A percentile compares a stretch with the other conserved stretches of the same genome.
phyloP scores from a whole-genome alignment of 108 stramenopile genomes.

The Pseudonitzschia multiseries region DNA sequence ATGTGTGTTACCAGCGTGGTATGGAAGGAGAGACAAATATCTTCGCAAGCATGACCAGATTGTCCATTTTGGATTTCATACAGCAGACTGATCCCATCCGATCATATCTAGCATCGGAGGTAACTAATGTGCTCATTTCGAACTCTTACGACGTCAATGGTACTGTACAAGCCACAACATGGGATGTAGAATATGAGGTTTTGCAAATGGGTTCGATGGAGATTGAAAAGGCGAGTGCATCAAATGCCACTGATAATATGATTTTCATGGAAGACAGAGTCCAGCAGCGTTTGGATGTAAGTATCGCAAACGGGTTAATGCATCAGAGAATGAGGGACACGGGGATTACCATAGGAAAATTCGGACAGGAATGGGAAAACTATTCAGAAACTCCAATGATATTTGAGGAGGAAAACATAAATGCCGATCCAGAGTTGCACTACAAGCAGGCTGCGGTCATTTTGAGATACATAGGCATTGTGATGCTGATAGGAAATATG shows the following conservation, averaged over 20 bases:
- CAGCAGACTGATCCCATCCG: background rate
- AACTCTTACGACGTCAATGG: background rate
- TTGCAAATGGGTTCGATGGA: conserved; percentile 3
- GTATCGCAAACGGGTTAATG: conserved; percentile 11
- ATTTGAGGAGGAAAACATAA: background rate
- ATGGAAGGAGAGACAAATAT: background rate
- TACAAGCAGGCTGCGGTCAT: background rate
- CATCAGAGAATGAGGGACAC: background rate
- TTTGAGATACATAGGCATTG: conserved; percentile 10
- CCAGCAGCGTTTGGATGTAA: background rate
- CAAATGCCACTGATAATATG: background rate
- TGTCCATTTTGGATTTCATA: conserved; percentile 5
- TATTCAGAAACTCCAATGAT: background rate
- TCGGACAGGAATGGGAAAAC: background rate
- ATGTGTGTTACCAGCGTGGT: background rate
- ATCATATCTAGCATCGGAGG: background rate
- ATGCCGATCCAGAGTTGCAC: conserved; percentile 10
- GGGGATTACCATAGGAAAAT: background rate
- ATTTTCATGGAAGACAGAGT: background rate
- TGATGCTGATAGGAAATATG: background rate
- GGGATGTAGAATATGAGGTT: conserved; percentile 14
- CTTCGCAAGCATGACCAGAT: background rate
- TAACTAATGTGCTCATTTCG: conserved; percentile 4
- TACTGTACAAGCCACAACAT: background rate
- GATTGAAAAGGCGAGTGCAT: background rate